Evolutionary conservation across 1,284 basidiomycete genomes (phyloP).

Genomic region (Sphagnurus paluster): DNA sequence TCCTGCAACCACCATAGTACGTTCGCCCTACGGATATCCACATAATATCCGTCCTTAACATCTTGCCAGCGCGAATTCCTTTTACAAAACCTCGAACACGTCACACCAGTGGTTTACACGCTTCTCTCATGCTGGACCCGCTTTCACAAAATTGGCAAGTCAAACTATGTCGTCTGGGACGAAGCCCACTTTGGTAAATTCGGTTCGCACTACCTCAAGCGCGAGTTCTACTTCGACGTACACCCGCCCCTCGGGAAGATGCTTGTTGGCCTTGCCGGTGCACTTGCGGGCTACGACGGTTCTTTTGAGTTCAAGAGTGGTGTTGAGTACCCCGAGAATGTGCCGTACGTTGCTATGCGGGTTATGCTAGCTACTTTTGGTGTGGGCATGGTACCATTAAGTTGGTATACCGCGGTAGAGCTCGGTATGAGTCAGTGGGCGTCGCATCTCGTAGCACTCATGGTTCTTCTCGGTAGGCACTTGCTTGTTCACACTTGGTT

Average conservation of each 20-base stretch:
- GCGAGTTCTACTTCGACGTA: conserved; percentile 96
- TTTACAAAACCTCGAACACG: conserved; percentile 79
- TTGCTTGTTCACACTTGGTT: not conserved
- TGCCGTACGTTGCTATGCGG: conserved; percentile 94
- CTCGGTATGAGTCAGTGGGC: conserved; percentile 90
- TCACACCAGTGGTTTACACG: conserved; percentile 87
- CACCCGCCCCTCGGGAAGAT: conserved; percentile 99
- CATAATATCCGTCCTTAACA: conserved; percentile 6
- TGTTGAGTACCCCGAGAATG: conserved; percentile 77
- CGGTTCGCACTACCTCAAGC: conserved; percentile 94
- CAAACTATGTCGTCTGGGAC: conserved; percentile 93
- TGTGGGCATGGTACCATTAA: conserved; percentile 92
- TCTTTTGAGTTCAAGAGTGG: conserved; percentile 96
- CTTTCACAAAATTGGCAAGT: conserved; percentile 91
- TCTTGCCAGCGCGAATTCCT: conserved; percentile 65
- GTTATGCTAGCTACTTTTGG: conserved; percentile 94
- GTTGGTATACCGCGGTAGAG: conserved; percentile 97
- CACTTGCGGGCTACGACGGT: conserved; percentile 91
- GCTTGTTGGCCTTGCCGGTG: conserved; percentile 92
- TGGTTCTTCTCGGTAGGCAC: conserved; percentile 86
- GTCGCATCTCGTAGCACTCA: conserved; percentile 90
- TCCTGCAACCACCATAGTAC: conserved; percentile 71
- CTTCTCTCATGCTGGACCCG: conserved; percentile 93
- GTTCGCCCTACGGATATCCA: conserved; percentile 25
- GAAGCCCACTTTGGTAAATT: conserved; percentile 99